Percentiles rank a stretch among this genome's conserved stretches.
Evolutionary conservation across 2,329 filamentous ascomycete species (phyloP).

Genomic region (Ophiostoma pallidulum): DNA sequence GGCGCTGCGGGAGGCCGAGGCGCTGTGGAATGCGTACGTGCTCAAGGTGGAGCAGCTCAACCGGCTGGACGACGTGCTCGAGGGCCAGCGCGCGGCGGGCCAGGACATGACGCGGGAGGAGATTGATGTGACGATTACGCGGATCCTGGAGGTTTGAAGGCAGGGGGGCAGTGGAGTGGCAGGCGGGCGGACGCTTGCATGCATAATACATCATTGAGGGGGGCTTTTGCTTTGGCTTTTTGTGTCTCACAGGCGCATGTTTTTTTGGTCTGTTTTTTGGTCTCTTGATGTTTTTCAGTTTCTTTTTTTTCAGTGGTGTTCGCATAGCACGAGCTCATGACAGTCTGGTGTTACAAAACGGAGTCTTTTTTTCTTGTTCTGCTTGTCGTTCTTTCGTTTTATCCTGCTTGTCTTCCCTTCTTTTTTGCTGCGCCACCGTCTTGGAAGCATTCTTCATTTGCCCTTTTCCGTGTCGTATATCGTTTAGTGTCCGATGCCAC

Average conservation of each 20-base stretch:
- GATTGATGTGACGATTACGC: slow-evolving; percentile 54
- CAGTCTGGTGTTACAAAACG: not conserved
- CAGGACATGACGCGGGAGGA: slow-evolving; percentile 54
- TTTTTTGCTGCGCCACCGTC: not conserved
- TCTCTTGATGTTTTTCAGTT: not conserved
- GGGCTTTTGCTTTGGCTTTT: not conserved
- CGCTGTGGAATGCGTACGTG: slow-evolving; percentile 17
- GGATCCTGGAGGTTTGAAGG: slow-evolving; percentile 28
- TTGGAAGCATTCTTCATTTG: not conserved
- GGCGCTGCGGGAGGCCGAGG: slow-evolving; percentile 15
- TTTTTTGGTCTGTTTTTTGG: not conserved
- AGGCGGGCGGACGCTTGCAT: no score
- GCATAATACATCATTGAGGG: no score
- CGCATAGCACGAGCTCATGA: slow-evolving; percentile 8
- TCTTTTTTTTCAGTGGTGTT: not conserved
- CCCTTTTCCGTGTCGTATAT: not conserved
- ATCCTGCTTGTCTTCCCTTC: not conserved
- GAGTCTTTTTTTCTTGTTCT: not conserved
- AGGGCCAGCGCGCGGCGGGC: slow-evolving; percentile 62
- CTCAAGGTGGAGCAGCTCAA: slow-evolving; percentile 19
- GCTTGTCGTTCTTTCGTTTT: not conserved
- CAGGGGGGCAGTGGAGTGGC: not conserved
- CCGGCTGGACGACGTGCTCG: slow-evolving; percentile 73
- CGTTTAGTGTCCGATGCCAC: no score
- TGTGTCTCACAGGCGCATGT: not conserved